Conservation (phyloP, 139 green algal species). For the Ostreobium quekettii region DNA sequence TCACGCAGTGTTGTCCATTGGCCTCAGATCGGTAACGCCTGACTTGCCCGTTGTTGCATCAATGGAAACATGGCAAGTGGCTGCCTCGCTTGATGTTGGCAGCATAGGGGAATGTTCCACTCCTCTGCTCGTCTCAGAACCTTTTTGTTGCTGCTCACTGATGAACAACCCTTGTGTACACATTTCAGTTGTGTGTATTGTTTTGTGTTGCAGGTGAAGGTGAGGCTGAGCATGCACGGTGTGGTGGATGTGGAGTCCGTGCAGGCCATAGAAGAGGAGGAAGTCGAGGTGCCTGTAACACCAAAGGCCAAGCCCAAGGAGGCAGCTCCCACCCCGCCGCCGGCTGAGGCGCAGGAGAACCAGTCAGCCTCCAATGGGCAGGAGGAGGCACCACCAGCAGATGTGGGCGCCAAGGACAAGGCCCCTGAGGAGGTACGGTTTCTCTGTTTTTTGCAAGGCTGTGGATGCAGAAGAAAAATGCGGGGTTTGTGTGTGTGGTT, state of each 20-base stretch:
- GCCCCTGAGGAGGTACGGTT: not conserved
- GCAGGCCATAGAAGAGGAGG: constrained; percentile 73
- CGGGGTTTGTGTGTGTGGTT: no score
- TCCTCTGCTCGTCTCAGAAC: no score
- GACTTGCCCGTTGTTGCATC: no score
- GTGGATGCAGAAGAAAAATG: no score
- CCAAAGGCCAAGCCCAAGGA: constrained; percentile 32
- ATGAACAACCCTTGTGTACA: constrained; percentile 6
- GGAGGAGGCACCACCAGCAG: constrained; percentile 1
- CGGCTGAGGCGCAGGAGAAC: constrained; percentile 3
- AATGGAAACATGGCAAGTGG: no score
- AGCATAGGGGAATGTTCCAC: no score
- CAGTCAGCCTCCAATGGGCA: not conserved
- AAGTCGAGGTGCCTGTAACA: constrained; percentile 40
- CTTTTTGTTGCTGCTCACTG: no score
- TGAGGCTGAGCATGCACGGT: constrained; percentile 85
- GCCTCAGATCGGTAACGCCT: no score
- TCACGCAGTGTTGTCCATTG: no score
- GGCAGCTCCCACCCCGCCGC: constrained; percentile 14
- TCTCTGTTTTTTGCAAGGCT: no score
- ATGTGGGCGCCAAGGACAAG: not conserved
- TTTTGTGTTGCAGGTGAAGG: constrained; percentile 41
- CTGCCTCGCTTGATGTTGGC: no score
- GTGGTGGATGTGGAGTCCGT: constrained; percentile 69
- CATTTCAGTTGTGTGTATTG: not conserved